Conservation (phyloP, 1,284 basidiomycete genomes). For the Ceratobasidium sp. region DNA sequence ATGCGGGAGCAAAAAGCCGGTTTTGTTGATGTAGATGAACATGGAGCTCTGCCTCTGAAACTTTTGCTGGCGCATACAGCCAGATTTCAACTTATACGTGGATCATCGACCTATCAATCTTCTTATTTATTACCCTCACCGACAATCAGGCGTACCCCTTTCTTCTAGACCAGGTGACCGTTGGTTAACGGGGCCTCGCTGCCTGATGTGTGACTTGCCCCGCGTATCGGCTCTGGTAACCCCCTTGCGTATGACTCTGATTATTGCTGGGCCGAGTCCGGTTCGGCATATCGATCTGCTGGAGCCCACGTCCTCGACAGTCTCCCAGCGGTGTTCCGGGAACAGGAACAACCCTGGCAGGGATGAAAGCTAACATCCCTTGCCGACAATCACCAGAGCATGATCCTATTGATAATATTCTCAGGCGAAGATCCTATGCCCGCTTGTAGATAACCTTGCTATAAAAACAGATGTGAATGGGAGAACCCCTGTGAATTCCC, state of each 20-base stretch:
- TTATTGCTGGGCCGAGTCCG: no score
- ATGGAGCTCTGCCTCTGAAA: not conserved
- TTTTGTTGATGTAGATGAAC: not conserved
- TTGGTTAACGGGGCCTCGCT: no score
- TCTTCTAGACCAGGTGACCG: constrained; percentile 2
- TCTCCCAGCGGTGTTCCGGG: not conserved
- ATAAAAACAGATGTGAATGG: not conserved
- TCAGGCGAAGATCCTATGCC: no score
- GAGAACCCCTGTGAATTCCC: not conserved
- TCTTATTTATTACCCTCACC: not conserved
- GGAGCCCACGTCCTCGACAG: not conserved
- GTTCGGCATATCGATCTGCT: not conserved
- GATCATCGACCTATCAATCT: not conserved
- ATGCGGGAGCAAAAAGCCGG: not conserved
- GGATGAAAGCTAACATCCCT: not conserved
- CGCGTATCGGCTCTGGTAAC: not conserved
- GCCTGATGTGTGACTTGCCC: no score
- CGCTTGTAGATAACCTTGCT: not conserved
- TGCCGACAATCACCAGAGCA: not conserved
- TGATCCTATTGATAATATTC: not conserved
- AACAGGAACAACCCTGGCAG: not conserved
- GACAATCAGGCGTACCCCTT: constrained; percentile 30
- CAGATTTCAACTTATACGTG: no score
- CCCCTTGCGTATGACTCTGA: no score
- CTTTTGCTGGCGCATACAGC: not conserved